These are phyloP conservation scores for Botrytis medusae DNA, from an alignment of 2,329 filamentous ascomycete species.

Conservation along the genomic window DNA sequence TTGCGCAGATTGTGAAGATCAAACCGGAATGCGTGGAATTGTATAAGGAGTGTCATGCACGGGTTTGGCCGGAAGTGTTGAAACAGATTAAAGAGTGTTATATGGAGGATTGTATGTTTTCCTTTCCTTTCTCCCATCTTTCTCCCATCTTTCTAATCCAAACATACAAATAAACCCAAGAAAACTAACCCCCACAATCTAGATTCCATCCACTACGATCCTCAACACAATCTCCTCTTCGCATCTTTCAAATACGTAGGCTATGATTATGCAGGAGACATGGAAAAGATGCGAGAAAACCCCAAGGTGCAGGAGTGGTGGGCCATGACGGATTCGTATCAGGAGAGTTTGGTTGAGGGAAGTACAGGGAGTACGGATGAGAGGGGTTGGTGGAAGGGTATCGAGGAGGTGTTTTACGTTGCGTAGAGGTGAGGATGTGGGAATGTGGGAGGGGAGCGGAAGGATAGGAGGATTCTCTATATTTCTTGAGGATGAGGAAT, in stretches of 20 bases:
- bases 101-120: constrained; percentile 64
- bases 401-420: constrained; percentile 68
- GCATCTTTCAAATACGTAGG: constrained; percentile 79
- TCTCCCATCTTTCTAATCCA: neutral
- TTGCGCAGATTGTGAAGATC: constrained; percentile 72
- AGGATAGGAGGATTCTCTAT: too few species aligned
- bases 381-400: constrained; percentile 66
- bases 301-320: constrained; percentile 76
- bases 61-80: constrained; percentile 75
- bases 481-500: too few species aligned
- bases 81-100: constrained; percentile 74
- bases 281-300: constrained; percentile 73
- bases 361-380: constrained; percentile 58
- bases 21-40: constrained; percentile 64
- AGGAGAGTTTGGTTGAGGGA: constrained; percentile 62
- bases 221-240: constrained; percentile 63
- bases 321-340: constrained; percentile 75
- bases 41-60: constrained; percentile 73
- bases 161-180: neutral
- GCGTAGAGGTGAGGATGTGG: constrained; percentile 32
- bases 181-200: constrained; percentile 1
- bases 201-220: constrained; percentile 75
- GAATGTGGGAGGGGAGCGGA: too few species aligned
- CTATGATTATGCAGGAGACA: constrained; percentile 68
- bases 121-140: neutral